A percentile compares a stretch with the other conserved stretches of the same genome.
phyloP scores from a whole-genome alignment of 169 alveolate genomes.

The Plasmodium gaboni region DNA sequence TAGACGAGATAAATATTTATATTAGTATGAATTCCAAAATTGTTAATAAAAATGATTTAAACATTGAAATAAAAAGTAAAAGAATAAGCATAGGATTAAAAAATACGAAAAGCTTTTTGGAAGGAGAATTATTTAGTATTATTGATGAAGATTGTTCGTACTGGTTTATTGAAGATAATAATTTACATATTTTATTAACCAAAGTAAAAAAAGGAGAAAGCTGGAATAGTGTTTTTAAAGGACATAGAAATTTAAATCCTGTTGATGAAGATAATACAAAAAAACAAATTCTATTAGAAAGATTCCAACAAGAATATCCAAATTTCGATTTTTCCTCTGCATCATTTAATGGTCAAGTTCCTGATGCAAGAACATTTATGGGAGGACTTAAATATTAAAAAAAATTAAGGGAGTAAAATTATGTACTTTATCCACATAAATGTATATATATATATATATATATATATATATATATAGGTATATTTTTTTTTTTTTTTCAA shows the following conservation, averaged over 20 bases:
- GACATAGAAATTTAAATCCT: constrained; percentile 60
- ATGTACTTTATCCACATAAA: not conserved
- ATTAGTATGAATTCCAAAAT: constrained; percentile 35
- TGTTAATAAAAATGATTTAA: constrained; percentile 43
- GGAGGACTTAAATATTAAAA: constrained; percentile 71
- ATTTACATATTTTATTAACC: constrained; percentile 61
- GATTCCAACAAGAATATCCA: constrained; percentile 86
- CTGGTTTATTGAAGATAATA: constrained; percentile 75
- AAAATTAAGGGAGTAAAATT: not conserved
- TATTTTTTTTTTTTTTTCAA: not conserved
- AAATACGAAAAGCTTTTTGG: constrained; percentile 44
- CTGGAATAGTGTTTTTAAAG: constrained; percentile 72
- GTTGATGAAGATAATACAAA: constrained; percentile 77
- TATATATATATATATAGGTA: not conserved
- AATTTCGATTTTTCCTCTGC: constrained; percentile 86
- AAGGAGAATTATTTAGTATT: constrained; percentile 53
- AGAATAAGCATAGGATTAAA: constrained; percentile 60
- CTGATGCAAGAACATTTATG: constrained; percentile 87
- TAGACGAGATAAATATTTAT: constrained; percentile 64
- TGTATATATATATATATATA: not conserved
- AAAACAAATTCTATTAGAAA: constrained; percentile 81
- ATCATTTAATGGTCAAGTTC: constrained; percentile 83
- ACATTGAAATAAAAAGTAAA: constrained; percentile 43
- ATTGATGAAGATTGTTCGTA: constrained; percentile 69
- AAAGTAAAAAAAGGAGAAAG: constrained; percentile 60